Evolutionary conservation across 352 stramenopile genomes (phyloP).

Genomic region (Globisporangium nagaii): DNA sequence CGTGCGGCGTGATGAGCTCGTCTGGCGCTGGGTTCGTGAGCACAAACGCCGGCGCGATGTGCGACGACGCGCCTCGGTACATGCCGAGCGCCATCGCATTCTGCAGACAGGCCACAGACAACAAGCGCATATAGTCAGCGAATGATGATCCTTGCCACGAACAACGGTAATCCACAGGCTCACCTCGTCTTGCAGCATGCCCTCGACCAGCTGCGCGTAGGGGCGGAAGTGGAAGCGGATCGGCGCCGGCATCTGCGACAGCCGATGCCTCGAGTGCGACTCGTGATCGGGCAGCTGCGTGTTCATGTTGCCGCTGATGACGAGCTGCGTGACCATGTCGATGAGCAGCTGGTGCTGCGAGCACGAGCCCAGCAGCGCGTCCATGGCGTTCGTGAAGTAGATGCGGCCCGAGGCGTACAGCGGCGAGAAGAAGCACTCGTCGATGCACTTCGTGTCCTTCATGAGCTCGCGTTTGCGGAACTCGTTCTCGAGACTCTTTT

Average conservation of each 20-base stretch:
- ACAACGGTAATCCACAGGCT: not conserved
- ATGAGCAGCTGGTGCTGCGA: constrained; percentile 58
- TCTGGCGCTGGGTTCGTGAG: constrained; percentile 60
- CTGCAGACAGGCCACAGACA: constrained; percentile 16
- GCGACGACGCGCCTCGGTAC: constrained; percentile 34
- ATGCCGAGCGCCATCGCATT: constrained; percentile 52
- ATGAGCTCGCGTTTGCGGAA: constrained; percentile 34
- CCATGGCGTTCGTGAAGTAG: constrained; percentile 70
- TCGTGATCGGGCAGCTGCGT: constrained; percentile 46
- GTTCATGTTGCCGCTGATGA: constrained; percentile 51
- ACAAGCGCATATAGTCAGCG: too few relatives aligned
- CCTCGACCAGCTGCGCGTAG: constrained; percentile 53
- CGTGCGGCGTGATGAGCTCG: constrained; percentile 48
- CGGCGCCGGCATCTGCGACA: constrained; percentile 53
- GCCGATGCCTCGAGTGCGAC: constrained; percentile 26
- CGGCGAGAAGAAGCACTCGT: constrained; percentile 48
- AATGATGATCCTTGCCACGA: too few relatives aligned
- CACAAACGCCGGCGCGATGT: constrained; percentile 43
- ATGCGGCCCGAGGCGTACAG: constrained; percentile 62
- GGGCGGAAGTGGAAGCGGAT: constrained; percentile 50
- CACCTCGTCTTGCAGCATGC: constrained; percentile 53
- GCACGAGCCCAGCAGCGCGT: constrained; percentile 55
- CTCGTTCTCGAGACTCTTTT: constrained; percentile 25
- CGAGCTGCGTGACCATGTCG: constrained; percentile 60
- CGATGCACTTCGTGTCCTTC: constrained; percentile 49